A percentile compares a stretch with the other conserved stretches of the same genome.
Evolutionary conservation across 345 rosid genomes (phyloP).

Genomic region (Crucihimalaya himalaica): DNA sequence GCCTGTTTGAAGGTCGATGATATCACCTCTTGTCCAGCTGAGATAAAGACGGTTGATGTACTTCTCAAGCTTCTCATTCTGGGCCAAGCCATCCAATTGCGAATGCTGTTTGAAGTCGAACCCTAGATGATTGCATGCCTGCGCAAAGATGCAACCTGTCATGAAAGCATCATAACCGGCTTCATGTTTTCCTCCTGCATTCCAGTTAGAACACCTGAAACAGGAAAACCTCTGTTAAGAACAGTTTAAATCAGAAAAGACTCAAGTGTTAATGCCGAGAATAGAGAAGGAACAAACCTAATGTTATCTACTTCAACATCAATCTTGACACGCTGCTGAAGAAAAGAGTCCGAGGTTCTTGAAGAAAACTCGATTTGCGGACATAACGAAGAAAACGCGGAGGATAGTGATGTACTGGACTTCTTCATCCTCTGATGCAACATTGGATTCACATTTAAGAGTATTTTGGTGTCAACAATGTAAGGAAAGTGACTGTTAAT

Average conservation of each 20-base stretch:
- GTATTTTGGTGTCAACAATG: constrained; percentile 86
- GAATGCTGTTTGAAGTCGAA: constrained; percentile 59
- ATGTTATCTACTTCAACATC: constrained; percentile 77
- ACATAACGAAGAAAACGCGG: constrained; percentile 69
- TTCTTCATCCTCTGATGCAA: constrained; percentile 62
- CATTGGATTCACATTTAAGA: constrained; percentile 58
- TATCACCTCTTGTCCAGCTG: constrained; percentile 77
- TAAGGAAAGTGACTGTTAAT: constrained; percentile 63
- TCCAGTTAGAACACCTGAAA: constrained; percentile 79
- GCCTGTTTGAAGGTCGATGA: constrained; percentile 64
- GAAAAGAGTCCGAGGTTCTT: constrained; percentile 34
- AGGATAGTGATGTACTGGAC: constrained; percentile 73
- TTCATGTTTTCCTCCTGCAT: constrained; percentile 86
- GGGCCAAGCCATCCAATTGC: constrained; percentile 47
- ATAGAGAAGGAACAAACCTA: constrained; percentile 55
- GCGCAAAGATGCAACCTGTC: constrained; percentile 94
- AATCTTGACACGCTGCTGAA: constrained; percentile 53
- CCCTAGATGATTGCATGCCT: constrained; percentile 77
- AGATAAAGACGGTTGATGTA: constrained; percentile 75
- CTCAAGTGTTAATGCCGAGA: not conserved
- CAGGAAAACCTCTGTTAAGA: not conserved
- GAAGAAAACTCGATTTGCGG: constrained; percentile 62
- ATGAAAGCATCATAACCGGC: constrained; percentile 99
- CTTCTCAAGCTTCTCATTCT: constrained; percentile 58
- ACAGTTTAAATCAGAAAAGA: not conserved